Evolutionary conservation across 1,139 yeast species (phyloP).

Genomic region (Candida sp.): DNA sequence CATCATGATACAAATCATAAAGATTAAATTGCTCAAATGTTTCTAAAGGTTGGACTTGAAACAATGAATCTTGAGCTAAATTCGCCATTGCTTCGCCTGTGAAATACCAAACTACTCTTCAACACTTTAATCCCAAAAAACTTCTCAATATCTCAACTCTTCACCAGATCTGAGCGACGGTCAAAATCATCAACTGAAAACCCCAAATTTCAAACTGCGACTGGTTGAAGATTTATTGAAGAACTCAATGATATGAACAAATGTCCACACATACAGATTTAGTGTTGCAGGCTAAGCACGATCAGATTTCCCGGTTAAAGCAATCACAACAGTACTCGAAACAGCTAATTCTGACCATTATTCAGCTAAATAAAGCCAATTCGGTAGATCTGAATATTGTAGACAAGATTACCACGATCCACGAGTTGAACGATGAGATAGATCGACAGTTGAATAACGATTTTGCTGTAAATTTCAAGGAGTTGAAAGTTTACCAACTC

Average conservation of each 20-base stretch:
- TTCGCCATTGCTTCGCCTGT: not conserved
- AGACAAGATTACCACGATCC: conserved; percentile 45
- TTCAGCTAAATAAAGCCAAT: conserved; percentile 22
- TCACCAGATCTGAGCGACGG: not conserved
- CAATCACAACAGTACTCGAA: conserved; percentile 25
- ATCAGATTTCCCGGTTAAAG: conserved; percentile 25
- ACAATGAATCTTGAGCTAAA: conserved; percentile 1
- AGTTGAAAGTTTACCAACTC: conserved; percentile 18
- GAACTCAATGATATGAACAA: not conserved
- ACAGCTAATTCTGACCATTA: conserved; percentile 24
- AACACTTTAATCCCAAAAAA: not conserved
- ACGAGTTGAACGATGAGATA: conserved; percentile 35
- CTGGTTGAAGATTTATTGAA: not conserved
- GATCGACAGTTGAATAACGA: conserved; percentile 31
- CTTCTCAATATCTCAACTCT: not conserved
- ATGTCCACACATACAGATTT: conserved; percentile 23
- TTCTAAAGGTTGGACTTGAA: not conserved
- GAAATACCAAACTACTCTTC: not conserved
- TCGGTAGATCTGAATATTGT: conserved; percentile 23
- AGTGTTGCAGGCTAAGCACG: conserved; percentile 32
- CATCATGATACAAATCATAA: conserved; percentile 1
- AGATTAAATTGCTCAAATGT: conserved; percentile 1
- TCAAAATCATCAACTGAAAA: not conserved
- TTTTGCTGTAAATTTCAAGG: conserved; percentile 21
- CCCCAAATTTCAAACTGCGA: not conserved